Evolutionary conservation across 2,329 filamentous ascomycete genomes (phyloP).

Genomic region (Metarhizium rileyi): DNA sequence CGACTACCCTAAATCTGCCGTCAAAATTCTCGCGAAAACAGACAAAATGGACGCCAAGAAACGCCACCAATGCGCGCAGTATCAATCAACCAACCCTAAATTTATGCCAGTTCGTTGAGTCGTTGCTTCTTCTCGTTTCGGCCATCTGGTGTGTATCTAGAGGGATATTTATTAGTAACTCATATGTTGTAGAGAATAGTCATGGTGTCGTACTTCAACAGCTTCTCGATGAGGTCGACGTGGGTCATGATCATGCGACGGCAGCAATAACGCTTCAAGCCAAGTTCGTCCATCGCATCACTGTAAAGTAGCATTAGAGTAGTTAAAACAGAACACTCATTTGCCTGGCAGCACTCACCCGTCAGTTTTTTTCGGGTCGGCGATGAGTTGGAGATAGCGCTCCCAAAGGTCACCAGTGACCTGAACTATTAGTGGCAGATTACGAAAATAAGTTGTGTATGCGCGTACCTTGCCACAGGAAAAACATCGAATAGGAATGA

Average conservation of each 20-base stretch:
- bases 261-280: constrained; percentile 94
- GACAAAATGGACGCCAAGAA: constrained; percentile 13
- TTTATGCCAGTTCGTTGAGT: constrained; percentile 25
- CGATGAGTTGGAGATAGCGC: constrained; percentile 80
- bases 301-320: constrained; percentile 33
- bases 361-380: constrained; percentile 59
- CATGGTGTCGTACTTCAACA: constrained; percentile 62
- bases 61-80: constrained; percentile 23
- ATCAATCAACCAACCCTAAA: constrained; percentile 5
- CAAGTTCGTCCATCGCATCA: constrained; percentile 91
- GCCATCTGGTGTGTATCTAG: constrained; percentile 52
- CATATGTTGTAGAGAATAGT: neutral
- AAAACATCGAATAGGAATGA: constrained; percentile 97
- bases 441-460: constrained; percentile 6
- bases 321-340: neutral
- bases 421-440: constrained; percentile 39
- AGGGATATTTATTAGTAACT: constrained; percentile 1
- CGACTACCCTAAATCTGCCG: constrained; percentile 19
- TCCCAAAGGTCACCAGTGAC: constrained; percentile 98
- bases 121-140: constrained; percentile 51
- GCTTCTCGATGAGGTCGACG: constrained; percentile 96
- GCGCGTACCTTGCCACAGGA: constrained; percentile 86
- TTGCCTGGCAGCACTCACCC: constrained; percentile 42
- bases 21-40: neutral
- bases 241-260: constrained; percentile 99